Evolutionary conservation across 768 basidiomycete species (phyloP).

Genomic region (Cubamyces lactineus): DNA sequence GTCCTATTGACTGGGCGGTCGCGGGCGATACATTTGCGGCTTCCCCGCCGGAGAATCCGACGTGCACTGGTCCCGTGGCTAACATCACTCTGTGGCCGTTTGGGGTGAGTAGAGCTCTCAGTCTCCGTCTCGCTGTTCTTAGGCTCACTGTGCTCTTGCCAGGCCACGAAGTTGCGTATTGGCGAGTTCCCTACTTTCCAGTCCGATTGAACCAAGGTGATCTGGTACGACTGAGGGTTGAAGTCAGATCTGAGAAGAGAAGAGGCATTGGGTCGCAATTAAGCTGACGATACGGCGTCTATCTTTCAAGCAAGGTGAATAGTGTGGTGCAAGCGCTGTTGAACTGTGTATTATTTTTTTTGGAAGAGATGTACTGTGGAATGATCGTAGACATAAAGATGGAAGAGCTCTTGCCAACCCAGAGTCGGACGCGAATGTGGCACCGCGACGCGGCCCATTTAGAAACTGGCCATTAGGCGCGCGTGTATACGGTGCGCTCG

Average conservation of each 20-base stretch:
- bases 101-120: constrained; percentile 43
- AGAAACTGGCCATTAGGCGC: neutral
- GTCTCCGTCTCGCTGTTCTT: neutral
- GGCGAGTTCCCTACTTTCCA: constrained; percentile 39
- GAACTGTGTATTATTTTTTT: neutral
- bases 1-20: constrained; percentile 49
- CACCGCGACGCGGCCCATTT: constrained; percentile 14
- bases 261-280: too few relatives aligned
- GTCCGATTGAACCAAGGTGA: constrained; percentile 1
- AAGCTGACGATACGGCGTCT: too few relatives aligned
- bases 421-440: too few relatives aligned
- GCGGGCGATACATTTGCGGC: constrained; percentile 55
- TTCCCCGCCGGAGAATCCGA: constrained; percentile 46
- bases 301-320: neutral
- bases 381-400: too few relatives aligned
- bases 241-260: too few relatives aligned
- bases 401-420: too few relatives aligned
- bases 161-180: constrained; percentile 39
- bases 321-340: neutral
- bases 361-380: neutral
- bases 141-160: neutral
- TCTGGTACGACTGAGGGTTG: too few relatives aligned
- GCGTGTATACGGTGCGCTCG: neutral
- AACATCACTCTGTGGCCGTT: constrained; percentile 51
- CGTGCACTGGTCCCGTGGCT: constrained; percentile 45